Conservation (phyloP, 495 filamentous ascomycete species). For the Penicillium soppii region DNA sequence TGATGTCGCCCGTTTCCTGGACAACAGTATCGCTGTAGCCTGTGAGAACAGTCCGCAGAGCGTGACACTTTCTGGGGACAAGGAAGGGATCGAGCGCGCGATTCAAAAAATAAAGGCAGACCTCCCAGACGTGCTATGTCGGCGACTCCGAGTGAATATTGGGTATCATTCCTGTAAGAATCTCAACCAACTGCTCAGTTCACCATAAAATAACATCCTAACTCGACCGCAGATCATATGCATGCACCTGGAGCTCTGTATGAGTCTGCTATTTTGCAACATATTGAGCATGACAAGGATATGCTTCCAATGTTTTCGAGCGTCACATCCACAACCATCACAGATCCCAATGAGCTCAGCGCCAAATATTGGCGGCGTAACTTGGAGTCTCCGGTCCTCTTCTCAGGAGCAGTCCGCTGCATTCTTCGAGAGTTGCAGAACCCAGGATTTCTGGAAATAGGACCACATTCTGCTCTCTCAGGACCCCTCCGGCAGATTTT, state of each 20-base stretch:
- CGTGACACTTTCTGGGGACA: conserved; percentile 45
- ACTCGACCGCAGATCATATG: too few relatives aligned
- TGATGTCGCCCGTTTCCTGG: conserved; percentile 19
- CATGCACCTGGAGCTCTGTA: too few relatives aligned
- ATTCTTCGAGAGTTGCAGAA: neutral
- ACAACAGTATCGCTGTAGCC: conserved; percentile 34
- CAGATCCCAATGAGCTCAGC: conserved; percentile 10
- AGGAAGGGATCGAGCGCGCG: conserved; percentile 29
- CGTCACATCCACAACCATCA: conserved; percentile 20
- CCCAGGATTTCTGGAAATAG: conserved; percentile 52
- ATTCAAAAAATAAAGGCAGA: conserved; percentile 27
- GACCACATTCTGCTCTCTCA: conserved; percentile 58
- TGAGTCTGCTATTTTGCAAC: too few relatives aligned
- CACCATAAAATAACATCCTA: too few relatives aligned
- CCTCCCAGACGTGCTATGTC: conserved; percentile 19
- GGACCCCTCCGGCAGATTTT: conserved; percentile 53
- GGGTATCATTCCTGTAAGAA: conserved; percentile 48
- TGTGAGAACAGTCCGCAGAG: conserved; percentile 45
- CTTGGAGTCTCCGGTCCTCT: conserved; percentile 16
- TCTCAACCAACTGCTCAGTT: too few relatives aligned
- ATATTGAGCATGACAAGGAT: neutral
- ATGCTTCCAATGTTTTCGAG: conserved; percentile 11
- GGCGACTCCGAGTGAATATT: conserved; percentile 35
- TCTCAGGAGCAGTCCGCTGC: conserved; percentile 23
- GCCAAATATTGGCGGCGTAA: conserved; percentile 44